phyloP scores from a whole-genome alignment of 306 rosid genomes.

The Cicer bijugum region DNA sequence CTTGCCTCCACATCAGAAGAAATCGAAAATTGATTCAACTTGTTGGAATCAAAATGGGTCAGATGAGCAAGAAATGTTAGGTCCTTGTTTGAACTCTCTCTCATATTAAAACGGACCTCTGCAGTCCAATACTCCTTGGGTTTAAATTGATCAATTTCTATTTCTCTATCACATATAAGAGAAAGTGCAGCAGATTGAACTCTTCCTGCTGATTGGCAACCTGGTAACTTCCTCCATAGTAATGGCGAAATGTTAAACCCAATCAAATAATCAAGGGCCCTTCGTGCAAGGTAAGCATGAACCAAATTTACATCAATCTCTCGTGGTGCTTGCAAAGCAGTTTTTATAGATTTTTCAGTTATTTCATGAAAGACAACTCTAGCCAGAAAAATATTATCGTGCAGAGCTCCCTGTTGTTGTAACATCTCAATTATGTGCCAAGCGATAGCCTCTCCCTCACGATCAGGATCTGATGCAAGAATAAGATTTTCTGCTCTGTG shows the following conservation, averaged over 20 bases:
- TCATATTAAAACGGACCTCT: slow-evolving; percentile 54
- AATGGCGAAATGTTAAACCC: slow-evolving; percentile 96
- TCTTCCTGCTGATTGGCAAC: slow-evolving; percentile 97
- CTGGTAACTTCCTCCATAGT: slow-evolving; percentile 95
- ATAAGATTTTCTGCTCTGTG: slow-evolving; percentile 96
- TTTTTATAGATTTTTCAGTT: slow-evolving; percentile 84
- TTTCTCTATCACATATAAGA: slow-evolving; percentile 91
- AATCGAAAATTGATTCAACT: slow-evolving; percentile 79
- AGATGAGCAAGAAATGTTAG: slow-evolving; percentile 63
- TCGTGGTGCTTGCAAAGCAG: slow-evolving; percentile 79
- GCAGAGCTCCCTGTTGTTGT: slow-evolving; percentile 85
- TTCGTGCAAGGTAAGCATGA: slow-evolving; percentile 91
- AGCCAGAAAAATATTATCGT: slow-evolving; percentile 59
- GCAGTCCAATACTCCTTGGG: slow-evolving; percentile 84
- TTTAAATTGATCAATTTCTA: slow-evolving; percentile 85
- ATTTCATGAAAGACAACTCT: slow-evolving; percentile 95
- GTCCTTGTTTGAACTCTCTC: slow-evolving; percentile 46
- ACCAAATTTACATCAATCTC: slow-evolving; percentile 82
- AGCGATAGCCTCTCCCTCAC: slow-evolving; percentile 99
- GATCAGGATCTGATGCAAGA: slow-evolving; percentile 99
- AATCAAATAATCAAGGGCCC: slow-evolving; percentile 98
- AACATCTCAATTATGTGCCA: slow-evolving; percentile 99
- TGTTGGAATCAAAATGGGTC: slow-evolving; percentile 71
- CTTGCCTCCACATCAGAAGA: slow-evolving; percentile 63
- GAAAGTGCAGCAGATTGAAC: slow-evolving; percentile 99